Base-by-base conservation (phyloP, 768 basidiomycete species). In the Trametes villosa region DNA sequence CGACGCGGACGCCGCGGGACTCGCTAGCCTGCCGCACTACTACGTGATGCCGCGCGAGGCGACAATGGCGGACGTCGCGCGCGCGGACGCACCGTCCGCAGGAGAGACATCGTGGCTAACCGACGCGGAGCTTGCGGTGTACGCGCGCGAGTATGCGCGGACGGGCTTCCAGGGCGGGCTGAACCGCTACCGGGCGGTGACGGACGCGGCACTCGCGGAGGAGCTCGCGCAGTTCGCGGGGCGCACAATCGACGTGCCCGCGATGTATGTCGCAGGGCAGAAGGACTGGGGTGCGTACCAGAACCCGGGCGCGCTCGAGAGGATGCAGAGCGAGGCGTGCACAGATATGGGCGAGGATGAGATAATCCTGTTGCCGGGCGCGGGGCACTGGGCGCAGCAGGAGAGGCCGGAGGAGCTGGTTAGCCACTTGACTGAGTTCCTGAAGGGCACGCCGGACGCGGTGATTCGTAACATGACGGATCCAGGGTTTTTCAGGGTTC, bases 351-450 rank as follows among this genome's bases (percentile, higher is more conserved):
- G 57, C 8, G 63, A 57, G 26, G 65, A 65, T 9, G 68, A 64
- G 38, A 76, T 85, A 31, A 77, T 84, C n/a, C 60, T 88, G 42
- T 71, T 87, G 9, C 72, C 79, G 2, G 81, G 79, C 4, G 85
- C 84, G 0, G 87, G 86, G 0, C 87, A 87, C 70, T 86, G 86
- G 86, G 83, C 82, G 18, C 85, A 84, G 67, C 84, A 87, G 67
- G 86, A 86, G 67, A 62, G 75, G 29, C 78, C 81, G 13, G 76
- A 76, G 44, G 73, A 64, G 13, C 78, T 86, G 17, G 68, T 83
- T 8, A 46, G 71, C 20, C 70, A 74, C 50, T 55, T 86, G 53
- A 49, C 78, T 50, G 58, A 68, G 29, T 85, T 86, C 65, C 67
- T 83, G 60, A 68, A 38, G 13, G 36, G 15, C 13, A 38, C 15